Percentiles rank a stretch among this genome's conserved stretches.
These are phyloP conservation scores for Trypanosoma theileri DNA, from an alignment of 208 protist species.

Conservation along the genomic window DNA sequence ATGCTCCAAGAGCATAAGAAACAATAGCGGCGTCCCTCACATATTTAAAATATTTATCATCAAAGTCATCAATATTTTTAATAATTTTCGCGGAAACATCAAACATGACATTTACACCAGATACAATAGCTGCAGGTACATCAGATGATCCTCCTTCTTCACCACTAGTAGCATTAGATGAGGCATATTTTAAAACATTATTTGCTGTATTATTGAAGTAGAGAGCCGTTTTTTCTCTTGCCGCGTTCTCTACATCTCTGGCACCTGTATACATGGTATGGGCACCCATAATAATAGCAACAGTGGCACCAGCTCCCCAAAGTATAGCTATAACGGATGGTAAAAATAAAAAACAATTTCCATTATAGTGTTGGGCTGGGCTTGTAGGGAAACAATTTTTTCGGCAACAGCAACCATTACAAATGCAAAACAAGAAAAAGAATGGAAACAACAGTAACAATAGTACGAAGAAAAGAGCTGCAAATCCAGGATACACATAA, in stretches of 20 bases:
- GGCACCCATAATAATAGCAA: conserved; percentile 23
- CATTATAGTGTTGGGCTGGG: conserved; percentile 28
- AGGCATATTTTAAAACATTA: conserved; percentile 29
- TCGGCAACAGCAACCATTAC: conserved; percentile 36
- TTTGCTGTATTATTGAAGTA: conserved; percentile 50
- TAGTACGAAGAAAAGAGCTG: conserved; percentile 58
- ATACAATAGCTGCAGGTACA: not conserved
- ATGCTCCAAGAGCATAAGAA: conserved; percentile 44
- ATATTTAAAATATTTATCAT: conserved; percentile 67
- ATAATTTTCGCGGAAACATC: conserved; percentile 31
- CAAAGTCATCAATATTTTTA: conserved; percentile 30
- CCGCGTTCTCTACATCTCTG: conserved; percentile 28
- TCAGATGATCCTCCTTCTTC: not conserved
- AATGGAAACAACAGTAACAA: conserved; percentile 56
- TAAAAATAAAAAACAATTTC: conserved; percentile 13
- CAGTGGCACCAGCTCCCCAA: conserved; percentile 1
- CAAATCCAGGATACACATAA: conserved; percentile 65
- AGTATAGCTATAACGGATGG: conserved; percentile 7
- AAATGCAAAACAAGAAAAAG: conserved; percentile 36
- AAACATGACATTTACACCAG: conserved; percentile 44
- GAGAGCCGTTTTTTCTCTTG: conserved; percentile 32
- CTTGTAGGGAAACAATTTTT: conserved; percentile 30
- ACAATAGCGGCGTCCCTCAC: conserved; percentile 52
- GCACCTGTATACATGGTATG: conserved; percentile 11
- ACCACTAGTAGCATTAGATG: conserved; percentile 2